Base-by-base conservation (phyloP, 2,329 filamentous ascomycete species). In the Ascochyta pisi region DNA sequence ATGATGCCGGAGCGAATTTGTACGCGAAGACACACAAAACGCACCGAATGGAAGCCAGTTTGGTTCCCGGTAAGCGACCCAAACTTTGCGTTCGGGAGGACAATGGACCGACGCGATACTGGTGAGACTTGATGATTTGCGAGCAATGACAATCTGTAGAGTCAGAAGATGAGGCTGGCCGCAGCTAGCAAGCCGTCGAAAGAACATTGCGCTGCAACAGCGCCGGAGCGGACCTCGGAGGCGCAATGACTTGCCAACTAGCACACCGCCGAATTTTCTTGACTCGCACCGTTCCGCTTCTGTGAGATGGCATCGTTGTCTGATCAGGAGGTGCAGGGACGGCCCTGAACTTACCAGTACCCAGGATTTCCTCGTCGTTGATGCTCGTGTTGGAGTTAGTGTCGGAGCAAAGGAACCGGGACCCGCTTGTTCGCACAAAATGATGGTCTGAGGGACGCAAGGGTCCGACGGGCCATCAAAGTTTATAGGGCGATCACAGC, bases 401-500 rank as follows among this genome's bases (percentile, higher is more conserved):
- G 26, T 33, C 48, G 54, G 54, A 57, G 49, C 27, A 45, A 44
- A 48, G 44, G 16, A n/a, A 45, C 43, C 39, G 49, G 49, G 54
- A 44, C 54, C 54, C 54, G 54, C 54, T 57, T 57, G 54, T 57
- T 57, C 49, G 49, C 49, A 57, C 54, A 22, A 55, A 52, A 41
- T 51, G 54, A 52, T 53, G 54, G 44, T 38, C 40, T 57, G 49
- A 53, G 49, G 34, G 44, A 34, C 43, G 43, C 43, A 34, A 48
- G 48, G 51, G 53, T 42, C 47, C 29, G 23, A 35, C 53, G 47
- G 52, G 47, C 40, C 46, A 34, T 42, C 42, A 50, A 42, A 50
- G 47, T 50, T 56, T 40, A 52, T 24, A 45, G 42, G 63, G 58
- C 64, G 62, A 64, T 65, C 61, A 66, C 61, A 62, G 64, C 58